phyloP scores from a whole-genome alignment of 495 filamentous ascomycete species.

The Alectoria sarmentosa region DNA sequence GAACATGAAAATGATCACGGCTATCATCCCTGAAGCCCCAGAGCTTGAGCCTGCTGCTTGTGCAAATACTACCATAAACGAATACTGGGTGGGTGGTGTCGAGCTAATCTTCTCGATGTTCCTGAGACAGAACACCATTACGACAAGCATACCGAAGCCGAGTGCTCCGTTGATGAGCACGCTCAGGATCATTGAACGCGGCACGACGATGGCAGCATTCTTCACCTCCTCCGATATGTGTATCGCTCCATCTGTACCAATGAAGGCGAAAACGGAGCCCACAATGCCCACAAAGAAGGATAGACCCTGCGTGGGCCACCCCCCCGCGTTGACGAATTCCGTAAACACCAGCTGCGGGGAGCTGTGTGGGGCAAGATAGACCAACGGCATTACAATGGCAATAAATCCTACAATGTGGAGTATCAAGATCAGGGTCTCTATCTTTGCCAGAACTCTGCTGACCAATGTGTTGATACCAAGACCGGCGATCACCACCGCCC shows the following conservation, averaged over 20 bases:
- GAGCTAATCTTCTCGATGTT: conserved; percentile 30
- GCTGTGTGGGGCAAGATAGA: conserved; percentile 39
- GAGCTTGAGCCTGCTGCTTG: conserved; percentile 27
- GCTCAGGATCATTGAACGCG: conserved; percentile 38
- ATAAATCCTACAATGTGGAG: conserved; percentile 47
- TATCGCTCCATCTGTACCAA: conserved; percentile 24
- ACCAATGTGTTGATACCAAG: conserved; percentile 37
- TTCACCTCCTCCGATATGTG: conserved; percentile 40
- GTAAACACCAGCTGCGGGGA: conserved; percentile 36
- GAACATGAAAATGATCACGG: conserved; percentile 33
- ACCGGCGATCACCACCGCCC: conserved; percentile 33
- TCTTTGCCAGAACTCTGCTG: conserved; percentile 35
- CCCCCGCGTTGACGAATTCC: conserved; percentile 39
- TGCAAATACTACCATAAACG: conserved; percentile 38
- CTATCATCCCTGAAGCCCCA: conserved; percentile 30
- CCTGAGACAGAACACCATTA: conserved; percentile 30
- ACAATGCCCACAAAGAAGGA: conserved; percentile 40
- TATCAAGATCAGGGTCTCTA: conserved; percentile 41
- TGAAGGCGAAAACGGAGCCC: conserved; percentile 34
- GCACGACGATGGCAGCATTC: conserved; percentile 36
- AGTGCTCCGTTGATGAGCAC: conserved; percentile 38
- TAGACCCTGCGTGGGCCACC: conserved; percentile 37
- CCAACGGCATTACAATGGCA: conserved; percentile 43
- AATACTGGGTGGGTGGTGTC: conserved; percentile 27
- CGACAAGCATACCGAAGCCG: conserved; percentile 29